Base-by-base conservation (phyloP, 2,329 filamentous ascomycete genomes). In the Lasiodiplodia gonubiensis region DNA sequence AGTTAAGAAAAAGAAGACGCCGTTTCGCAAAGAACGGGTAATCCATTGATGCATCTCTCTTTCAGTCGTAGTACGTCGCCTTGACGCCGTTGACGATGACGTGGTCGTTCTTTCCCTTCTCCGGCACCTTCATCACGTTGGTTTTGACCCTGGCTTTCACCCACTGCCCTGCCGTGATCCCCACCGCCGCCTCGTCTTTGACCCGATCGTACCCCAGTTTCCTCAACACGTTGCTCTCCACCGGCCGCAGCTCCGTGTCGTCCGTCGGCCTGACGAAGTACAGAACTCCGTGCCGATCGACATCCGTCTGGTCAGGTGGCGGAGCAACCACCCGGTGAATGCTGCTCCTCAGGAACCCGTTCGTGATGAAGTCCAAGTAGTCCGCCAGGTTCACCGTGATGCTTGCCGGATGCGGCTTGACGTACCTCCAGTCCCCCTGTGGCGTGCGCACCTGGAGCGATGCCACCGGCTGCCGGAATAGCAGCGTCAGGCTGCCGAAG, bases 341-440 rank as follows among this genome's bases (percentile, higher is more conserved):
- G 4, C 82, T 83, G 5, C 81, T 81, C 69, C 82, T 81, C 72
- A 83, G 83, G 66, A 82, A 80, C 0, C 82, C 82, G 4, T 81
- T 82, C 2, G 81, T 82, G 0, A 83, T 78, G 64, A 83, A 81
- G 71, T 83, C 64, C 73, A 80, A 69, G 23, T 72, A 72, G 23
- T 74, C 72, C n/a, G 71, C 72, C 48, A 74, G 72, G 53, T 74
- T 74, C 64, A 74, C 70, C 35, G 73, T 72, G 21, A 74, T 71
- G 65, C 71, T 71, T 18, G 71, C 73, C n/a, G 71, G 72, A 67
- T 74, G 73, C 67, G 72, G 73, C 25, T 70, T 72, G 2, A 72
- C 72, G 39, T 73, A 73, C 68, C 73, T 73, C 72, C 72, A 74
- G 39, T 74, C 68, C 2, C 61, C 61, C 37, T 73, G 71, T 12